A percentile compares a stretch with the other conserved stretches of the same genome.
Conservation (phyloP, 2,329 filamentous ascomycete species). For the Sphaerulina populicola region DNA sequence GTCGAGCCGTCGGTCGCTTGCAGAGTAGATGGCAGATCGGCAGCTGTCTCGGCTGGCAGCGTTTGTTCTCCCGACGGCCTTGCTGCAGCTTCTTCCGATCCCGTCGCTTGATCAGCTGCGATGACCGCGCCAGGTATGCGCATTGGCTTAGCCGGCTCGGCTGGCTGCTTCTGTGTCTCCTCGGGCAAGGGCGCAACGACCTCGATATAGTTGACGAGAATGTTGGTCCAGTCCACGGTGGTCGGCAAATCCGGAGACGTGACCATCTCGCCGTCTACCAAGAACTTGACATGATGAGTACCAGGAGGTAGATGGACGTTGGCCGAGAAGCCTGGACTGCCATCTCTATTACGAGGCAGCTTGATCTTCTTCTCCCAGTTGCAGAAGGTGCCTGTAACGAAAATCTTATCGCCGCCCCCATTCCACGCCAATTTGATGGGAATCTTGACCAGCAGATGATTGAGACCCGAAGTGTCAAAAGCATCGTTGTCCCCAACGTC, state of each 20-base stretch:
- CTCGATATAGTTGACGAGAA: slow-evolving; percentile 96
- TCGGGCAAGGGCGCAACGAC: slow-evolving; percentile 42
- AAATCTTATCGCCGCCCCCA: slow-evolving; percentile 70
- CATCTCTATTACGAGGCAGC: slow-evolving; percentile 59
- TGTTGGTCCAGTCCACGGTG: slow-evolving; percentile 95
- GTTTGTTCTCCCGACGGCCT: slow-evolving; percentile 51
- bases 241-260: slow-evolving; percentile 82
- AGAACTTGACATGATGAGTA: slow-evolving; percentile 92
- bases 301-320: slow-evolving; percentile 79
- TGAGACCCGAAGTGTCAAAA: slow-evolving; percentile 48
- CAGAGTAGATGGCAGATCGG: slow-evolving; percentile 15
- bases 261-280: slow-evolving; percentile 89
- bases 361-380: slow-evolving; percentile 94
- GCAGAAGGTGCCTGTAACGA: slow-evolving; percentile 94
- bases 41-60: slow-evolving; percentile 22
- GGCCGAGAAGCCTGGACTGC: slow-evolving; percentile 56
- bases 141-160: slow-evolving; percentile 27
- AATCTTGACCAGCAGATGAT: slow-evolving; percentile 68
- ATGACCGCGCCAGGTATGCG: slow-evolving; percentile 27
- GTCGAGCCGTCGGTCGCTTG: slow-evolving; percentile 18
- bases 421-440: slow-evolving; percentile 82
- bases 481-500: slow-evolving; percentile 61
- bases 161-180: slow-evolving; percentile 20
- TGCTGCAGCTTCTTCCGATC: slow-evolving; percentile 17
- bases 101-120: slow-evolving; percentile 21